Conservation (phyloP, 768 basidiomycete species). For the Termitomyces sp. region DNA sequence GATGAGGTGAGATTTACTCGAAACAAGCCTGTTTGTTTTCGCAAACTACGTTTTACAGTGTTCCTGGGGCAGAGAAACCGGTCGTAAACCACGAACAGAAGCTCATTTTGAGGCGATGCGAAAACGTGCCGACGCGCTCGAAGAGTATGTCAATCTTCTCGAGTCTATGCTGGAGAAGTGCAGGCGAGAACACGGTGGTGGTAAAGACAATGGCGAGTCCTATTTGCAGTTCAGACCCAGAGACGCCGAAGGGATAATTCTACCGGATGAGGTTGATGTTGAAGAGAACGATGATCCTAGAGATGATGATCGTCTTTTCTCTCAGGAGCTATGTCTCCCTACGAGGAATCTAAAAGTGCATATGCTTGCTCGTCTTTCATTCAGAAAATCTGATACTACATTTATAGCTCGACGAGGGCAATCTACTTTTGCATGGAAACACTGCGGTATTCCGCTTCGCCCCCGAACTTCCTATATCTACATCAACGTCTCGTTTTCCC, state of each 20-base stretch:
- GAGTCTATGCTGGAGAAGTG: constrained; percentile 40
- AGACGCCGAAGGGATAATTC: constrained; percentile 15
- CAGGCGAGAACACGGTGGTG: constrained; percentile 30
- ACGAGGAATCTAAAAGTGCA: constrained; percentile 34
- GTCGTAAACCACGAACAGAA: constrained; percentile 38
- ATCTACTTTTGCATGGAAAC: constrained; percentile 34
- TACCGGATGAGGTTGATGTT: constrained; percentile 16
- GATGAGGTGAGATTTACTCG: constrained; percentile 25
- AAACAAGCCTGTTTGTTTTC: background rate
- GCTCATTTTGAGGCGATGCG: constrained; percentile 41
- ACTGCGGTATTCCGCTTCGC: constrained; percentile 40
- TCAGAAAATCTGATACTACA: background rate
- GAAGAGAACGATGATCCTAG: constrained; percentile 17
- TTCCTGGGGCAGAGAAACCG: constrained; percentile 36
- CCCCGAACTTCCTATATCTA: constrained; percentile 17
- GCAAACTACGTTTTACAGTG: constrained; percentile 25
- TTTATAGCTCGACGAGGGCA: constrained; percentile 34
- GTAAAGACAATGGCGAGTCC: constrained; percentile 20
- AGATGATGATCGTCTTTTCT: constrained; percentile 23
- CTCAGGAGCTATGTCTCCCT: constrained; percentile 34
- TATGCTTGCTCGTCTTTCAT: background rate
- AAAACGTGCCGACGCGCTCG: constrained; percentile 33
- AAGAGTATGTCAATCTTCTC: constrained; percentile 34
- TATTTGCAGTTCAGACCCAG: constrained; percentile 27
- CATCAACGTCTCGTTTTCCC: constrained; percentile 30